Base-by-base conservation (phyloP, 768 basidiomycete genomes). In the Coprinopsis strossmayeri region DNA sequence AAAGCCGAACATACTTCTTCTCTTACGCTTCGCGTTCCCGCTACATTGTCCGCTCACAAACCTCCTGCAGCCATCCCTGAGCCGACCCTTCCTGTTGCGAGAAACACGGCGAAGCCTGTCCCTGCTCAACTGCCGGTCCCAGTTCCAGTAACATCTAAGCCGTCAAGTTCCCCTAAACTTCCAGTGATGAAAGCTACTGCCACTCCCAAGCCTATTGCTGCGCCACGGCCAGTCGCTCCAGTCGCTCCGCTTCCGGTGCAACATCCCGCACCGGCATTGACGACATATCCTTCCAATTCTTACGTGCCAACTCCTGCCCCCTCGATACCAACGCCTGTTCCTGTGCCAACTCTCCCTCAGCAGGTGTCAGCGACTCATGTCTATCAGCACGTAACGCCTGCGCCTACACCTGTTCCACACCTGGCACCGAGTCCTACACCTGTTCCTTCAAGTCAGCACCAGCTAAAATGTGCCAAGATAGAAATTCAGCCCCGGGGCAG, bases 401-500 rank as follows among this genome's bases (percentile, higher is more conserved):
- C 58, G 17, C 59, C 64, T 1, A 53, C 61, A 24, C 51, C 54
- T 20, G 49, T 62, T 23, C 55, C 55, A 18, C 50, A 20, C 43
- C 64, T 1, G 53, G 53, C n/a, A 30, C 54, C 23, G 57, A 62
- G 37, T 49, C 62, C 13, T 62, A 63, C 46, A 59, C 69, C 54
- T 13, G 52, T 40, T 12, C 53, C 65, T 13, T 68, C 73, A 5
- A 65, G 61, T 34, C 67, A 59, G 27, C 74, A 74, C 46, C 77
- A 72, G 46, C 64, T 87, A 51, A 77, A 74, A 53, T 70, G 69
- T 32, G 69, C 84, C 28, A 69, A 61, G n/a, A 59, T 84, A 48
- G 67, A 64, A 32, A 73, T 80, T n/a, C 69, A 80, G 41, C 87
- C 87, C 10, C 66, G 64, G 9, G 81, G 77, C 25, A 71, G 89